phyloP scores from a whole-genome alignment of 2,329 filamentous ascomycete species.

The Colletotrichum zoysiae region DNA sequence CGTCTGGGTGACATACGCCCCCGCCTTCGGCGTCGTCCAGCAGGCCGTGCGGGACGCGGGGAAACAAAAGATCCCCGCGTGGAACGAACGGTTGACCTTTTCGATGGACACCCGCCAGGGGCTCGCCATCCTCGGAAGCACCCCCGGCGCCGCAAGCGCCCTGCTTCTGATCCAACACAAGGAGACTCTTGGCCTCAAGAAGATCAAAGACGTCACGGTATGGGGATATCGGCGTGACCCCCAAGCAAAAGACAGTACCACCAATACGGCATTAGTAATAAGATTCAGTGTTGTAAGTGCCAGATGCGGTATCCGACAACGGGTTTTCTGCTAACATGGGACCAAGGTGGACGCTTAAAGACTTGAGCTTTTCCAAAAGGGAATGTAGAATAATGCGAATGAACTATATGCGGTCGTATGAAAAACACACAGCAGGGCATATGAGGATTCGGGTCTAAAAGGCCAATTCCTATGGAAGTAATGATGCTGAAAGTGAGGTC shows the following conservation, averaged over 20 bases:
- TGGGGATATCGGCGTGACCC: background rate
- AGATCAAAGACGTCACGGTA: background rate
- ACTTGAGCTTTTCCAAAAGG: no score
- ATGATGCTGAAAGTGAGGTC: no score
- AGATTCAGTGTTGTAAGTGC: background rate
- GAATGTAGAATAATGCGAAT: no score
- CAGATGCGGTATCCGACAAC: no score
- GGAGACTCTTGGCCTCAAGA: background rate
- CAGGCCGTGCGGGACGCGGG: background rate
- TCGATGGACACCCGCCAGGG: background rate
- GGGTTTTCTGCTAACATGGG: no score
- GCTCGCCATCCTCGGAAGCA: background rate
- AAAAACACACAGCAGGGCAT: no score
- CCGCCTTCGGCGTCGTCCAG: no score
- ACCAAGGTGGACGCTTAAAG: no score
- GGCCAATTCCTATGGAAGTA: no score
- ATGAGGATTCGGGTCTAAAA: no score
- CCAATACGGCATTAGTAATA: background rate
- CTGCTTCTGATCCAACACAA: slow-evolving; percentile 1
- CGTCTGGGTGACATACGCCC: no score
- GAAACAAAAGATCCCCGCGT: background rate
- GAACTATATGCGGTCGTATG: no score
- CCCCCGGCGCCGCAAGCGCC: background rate
- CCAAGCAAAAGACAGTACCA: background rate
- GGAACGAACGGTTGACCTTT: background rate